phyloP scores from a whole-genome alignment of 163 green algal species.

The Scenedesmus sp. region DNA sequence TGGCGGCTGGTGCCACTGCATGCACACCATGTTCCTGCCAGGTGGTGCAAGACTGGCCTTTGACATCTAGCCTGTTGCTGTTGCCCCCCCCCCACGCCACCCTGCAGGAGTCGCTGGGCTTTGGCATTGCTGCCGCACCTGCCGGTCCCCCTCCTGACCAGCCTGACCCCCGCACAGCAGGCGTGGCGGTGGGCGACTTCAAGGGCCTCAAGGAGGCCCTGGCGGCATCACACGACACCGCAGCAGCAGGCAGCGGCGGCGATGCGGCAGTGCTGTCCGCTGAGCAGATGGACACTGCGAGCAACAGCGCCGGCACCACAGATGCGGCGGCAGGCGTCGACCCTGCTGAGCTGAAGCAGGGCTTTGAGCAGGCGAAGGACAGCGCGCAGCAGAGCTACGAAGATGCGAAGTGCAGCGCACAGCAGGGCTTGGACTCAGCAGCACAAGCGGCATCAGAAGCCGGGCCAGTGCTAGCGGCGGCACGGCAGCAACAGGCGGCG shows the following conservation, averaged over 20 bases:
- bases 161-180: slow-evolving; percentile 22
- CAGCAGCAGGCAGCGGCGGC: not conserved
- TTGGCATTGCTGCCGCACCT: slow-evolving; percentile 7
- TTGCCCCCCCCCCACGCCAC: too few relatives aligned
- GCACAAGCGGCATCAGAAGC: not conserved
- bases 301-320: slow-evolving; percentile 22
- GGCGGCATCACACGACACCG: not conserved
- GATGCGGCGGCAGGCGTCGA: not conserved
- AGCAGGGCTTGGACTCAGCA: not conserved
- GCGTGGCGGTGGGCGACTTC: slow-evolving; percentile 40
- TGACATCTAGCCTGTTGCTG: not conserved
- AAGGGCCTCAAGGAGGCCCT: slow-evolving; percentile 46
- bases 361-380: not conserved
- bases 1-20: too few relatives aligned
- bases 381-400: slow-evolving; percentile 1
- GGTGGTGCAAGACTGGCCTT: too few relatives aligned
- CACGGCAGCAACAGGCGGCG: not conserved
- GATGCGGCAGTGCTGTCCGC: not conserved
- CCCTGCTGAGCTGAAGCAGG: not conserved
- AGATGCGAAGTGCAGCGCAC: not conserved
- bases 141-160: not conserved
- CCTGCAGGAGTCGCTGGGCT: slow-evolving; percentile 2
- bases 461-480: not conserved
- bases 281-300: slow-evolving; percentile 18
- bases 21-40: too few relatives aligned